These are phyloP conservation scores for Candida piceae DNA, from an alignment of 805 yeast species.

Conservation along the genomic window DNA sequence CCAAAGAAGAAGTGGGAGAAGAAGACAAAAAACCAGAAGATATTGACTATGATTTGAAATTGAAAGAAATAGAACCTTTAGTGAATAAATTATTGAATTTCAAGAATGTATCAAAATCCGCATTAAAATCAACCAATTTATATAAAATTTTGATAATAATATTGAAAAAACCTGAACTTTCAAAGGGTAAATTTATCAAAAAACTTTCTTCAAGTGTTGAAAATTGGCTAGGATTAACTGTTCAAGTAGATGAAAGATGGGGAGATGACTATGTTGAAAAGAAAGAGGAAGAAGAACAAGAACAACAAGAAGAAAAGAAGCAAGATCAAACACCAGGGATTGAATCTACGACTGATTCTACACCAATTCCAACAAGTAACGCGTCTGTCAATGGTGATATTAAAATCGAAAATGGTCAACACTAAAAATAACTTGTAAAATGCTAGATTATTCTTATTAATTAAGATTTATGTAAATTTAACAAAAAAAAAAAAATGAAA, in stretches of 20 bases:
- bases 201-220: conserved; percentile 18
- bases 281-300: too few species aligned
- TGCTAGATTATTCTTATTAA: too few species aligned
- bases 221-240: conserved; percentile 23
- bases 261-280: conserved; percentile 23
- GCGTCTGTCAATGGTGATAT: too few species aligned
- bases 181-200: conserved; percentile 13
- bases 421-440: too few species aligned
- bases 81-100: conserved; percentile 20
- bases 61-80: conserved; percentile 17
- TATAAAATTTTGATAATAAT: conserved; percentile 29
- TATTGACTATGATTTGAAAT: conserved; percentile 18
- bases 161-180: conserved; percentile 33
- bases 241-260: conserved; percentile 28
- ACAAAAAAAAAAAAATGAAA: too few species aligned
- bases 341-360: too few species aligned
- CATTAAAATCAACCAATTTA: conserved; percentile 28
- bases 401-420: too few species aligned
- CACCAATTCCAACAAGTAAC: too few species aligned
- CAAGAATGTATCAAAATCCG: conserved; percentile 25
- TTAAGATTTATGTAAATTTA: too few species aligned
- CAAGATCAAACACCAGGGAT: too few species aligned
- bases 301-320: too few species aligned
- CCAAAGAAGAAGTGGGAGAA: neutral
- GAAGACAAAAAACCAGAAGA: conserved; percentile 5